A percentile compares a stretch with the other conserved stretches of the same genome.
Evolutionary conservation across 768 basidiomycete species (phyloP).

Genomic region (Mycena rebaudengoi): DNA sequence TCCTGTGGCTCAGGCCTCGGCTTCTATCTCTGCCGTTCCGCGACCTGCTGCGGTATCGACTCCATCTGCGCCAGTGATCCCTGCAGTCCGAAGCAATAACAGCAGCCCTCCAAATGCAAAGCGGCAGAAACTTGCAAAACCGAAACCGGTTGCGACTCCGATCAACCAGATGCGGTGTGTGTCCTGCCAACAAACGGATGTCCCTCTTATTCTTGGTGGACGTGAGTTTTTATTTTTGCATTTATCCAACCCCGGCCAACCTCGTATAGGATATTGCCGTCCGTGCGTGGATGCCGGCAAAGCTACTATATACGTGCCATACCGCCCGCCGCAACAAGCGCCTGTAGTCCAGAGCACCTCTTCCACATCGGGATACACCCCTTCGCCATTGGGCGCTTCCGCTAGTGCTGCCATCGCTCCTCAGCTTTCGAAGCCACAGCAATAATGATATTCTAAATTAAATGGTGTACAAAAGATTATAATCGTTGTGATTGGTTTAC

Average conservation of each 20-base stretch:
- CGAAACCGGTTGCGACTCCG: slow-evolving; percentile 35
- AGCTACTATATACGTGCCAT: slow-evolving; percentile 33
- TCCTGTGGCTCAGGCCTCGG: slow-evolving; percentile 1
- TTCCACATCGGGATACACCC: neutral
- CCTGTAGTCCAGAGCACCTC: neutral
- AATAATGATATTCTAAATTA: slow-evolving; percentile 9
- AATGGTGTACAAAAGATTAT: neutral
- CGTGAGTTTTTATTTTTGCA: slow-evolving; percentile 53
- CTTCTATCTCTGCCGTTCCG: slow-evolving; percentile 6
- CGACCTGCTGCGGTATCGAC: neutral
- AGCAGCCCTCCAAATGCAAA: slow-evolving; percentile 41
- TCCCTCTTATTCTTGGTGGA: slow-evolving; percentile 80
- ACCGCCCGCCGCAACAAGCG: slow-evolving; percentile 6
- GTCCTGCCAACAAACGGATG: slow-evolving; percentile 70
- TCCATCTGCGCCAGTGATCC: neutral
- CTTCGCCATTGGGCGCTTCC: neutral
- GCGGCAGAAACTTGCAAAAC: slow-evolving; percentile 48
- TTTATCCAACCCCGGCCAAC: neutral
- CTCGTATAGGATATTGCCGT: slow-evolving; percentile 72
- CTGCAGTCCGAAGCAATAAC: neutral
- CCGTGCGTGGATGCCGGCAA: slow-evolving; percentile 68
- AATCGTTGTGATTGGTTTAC: slow-evolving; percentile 14
- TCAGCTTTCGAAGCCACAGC: too few species aligned
- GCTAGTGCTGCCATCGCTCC: too few species aligned
- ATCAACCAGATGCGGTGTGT: slow-evolving; percentile 62